These are phyloP conservation scores for Millerozyma acaciae DNA, from an alignment of 805 yeast species.

Conservation along the genomic window DNA sequence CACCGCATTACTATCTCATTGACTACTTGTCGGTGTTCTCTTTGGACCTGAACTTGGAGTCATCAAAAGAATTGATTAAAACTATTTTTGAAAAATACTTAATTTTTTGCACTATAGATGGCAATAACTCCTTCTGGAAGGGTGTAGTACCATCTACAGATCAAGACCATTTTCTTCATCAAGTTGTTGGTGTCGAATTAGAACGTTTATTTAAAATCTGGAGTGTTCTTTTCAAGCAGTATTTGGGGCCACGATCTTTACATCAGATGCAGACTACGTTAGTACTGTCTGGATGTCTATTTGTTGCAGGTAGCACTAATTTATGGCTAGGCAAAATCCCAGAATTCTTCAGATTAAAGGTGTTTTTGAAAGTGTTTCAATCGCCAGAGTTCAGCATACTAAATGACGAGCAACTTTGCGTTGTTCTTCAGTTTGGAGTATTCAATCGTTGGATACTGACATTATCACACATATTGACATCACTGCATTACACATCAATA, in stretches of 20 bases:
- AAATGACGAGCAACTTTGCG: not conserved
- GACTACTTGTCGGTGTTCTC: slow-evolving; percentile 18
- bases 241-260: not conserved
- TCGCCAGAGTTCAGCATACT: slow-evolving; percentile 1
- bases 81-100: slow-evolving; percentile 9
- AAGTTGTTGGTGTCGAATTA: slow-evolving; percentile 5
- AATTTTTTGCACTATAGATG: slow-evolving; percentile 8
- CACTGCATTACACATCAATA: slow-evolving; percentile 1
- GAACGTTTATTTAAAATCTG: slow-evolving; percentile 10
- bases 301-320: not conserved
- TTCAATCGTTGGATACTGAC: not conserved
- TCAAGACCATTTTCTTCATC: slow-evolving; percentile 1
- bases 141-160: no score
- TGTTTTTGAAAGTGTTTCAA: slow-evolving; percentile 4
- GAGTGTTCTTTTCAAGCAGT: slow-evolving; percentile 13
- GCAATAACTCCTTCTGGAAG: slow-evolving; percentile 14
- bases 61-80: slow-evolving; percentile 1
- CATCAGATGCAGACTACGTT: slow-evolving; percentile 1
- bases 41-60: slow-evolving; percentile 1
- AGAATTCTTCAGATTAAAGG: slow-evolving; percentile 4
- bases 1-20: slow-evolving; percentile 14
- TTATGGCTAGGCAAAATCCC: slow-evolving; percentile 1
- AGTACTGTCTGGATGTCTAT: not conserved
- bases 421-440: not conserved
- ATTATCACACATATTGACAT: no score